Evolutionary conservation across 2,329 filamentous ascomycete genomes (phyloP).

Genomic region (Emergomyces pasteurianus): DNA sequence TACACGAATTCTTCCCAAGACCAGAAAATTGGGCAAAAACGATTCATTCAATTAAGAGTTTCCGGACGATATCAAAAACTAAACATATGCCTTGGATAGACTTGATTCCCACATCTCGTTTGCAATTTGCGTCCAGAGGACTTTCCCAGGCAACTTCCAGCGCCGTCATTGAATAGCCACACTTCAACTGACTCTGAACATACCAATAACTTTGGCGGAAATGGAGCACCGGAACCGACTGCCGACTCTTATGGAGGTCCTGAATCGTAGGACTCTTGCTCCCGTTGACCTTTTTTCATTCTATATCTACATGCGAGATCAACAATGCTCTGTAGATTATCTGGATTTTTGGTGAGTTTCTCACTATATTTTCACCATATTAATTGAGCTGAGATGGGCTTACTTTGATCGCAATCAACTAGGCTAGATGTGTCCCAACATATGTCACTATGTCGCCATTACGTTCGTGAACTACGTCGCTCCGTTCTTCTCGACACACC

Average conservation of each 20-base stretch:
- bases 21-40: background rate
- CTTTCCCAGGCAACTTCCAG: background rate
- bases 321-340: constrained; percentile 95
- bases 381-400: background rate
- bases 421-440: constrained; percentile 99
- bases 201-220: constrained; percentile 20
- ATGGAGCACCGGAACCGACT: constrained; percentile 60
- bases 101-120: background rate
- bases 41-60: background rate
- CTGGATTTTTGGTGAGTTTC: constrained; percentile 82
- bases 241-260: constrained; percentile 88
- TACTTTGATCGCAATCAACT: constrained; percentile 4
- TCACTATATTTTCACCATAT: background rate
- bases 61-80: background rate
- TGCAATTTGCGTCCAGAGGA: background rate
- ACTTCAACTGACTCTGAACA: background rate
- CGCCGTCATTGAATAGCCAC: background rate
- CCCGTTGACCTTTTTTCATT: constrained; percentile 97
- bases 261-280: constrained; percentile 85
- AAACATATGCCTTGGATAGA: background rate
- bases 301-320: constrained; percentile 99
- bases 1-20: background rate
- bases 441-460: constrained; percentile 91
- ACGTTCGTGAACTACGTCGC: constrained; percentile 85
- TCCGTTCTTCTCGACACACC: constrained; percentile 90